These are phyloP conservation scores for Rhodomyrtus psidioides DNA, from an alignment of 441 rosid genomes.

Conservation along the genomic window DNA sequence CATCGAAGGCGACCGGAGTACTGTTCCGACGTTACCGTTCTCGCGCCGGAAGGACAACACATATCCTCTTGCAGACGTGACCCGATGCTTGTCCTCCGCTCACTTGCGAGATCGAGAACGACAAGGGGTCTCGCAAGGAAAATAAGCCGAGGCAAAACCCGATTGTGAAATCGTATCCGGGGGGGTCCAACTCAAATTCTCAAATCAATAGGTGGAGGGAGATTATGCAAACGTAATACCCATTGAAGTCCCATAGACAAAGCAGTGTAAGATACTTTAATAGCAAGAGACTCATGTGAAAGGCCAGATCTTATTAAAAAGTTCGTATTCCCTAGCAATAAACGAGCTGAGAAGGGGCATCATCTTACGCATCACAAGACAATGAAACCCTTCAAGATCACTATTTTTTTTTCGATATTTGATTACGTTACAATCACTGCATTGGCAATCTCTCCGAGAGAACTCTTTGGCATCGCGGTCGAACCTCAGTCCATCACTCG, in stretches of 20 bases:
- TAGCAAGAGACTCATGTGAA: not conserved
- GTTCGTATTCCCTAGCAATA: not conserved
- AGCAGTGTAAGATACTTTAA: not conserved
- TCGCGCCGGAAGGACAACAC: not conserved
- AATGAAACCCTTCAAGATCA: not conserved
- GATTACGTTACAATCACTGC: not conserved
- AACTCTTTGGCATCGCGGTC: not conserved
- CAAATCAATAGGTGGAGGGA: not conserved
- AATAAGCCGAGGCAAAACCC: not conserved
- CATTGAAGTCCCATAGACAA: not conserved
- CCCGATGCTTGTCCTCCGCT: not conserved
- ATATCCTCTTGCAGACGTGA: not conserved
- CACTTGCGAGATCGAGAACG: not conserved
- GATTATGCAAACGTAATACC: not conserved
- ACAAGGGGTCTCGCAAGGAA: not conserved
- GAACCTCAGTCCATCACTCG: not conserved
- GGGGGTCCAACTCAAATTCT: not conserved
- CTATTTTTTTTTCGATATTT: not conserved
- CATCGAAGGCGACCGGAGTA: not conserved
- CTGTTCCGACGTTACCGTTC: no score
- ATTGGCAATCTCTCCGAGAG: not conserved
- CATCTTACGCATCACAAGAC: not conserved
- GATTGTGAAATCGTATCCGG: not conserved
- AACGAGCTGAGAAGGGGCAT: not conserved
- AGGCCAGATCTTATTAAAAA: not conserved